Conservation (phyloP, 306 rosid genomes). For the Coriaria nepalensis region DNA sequence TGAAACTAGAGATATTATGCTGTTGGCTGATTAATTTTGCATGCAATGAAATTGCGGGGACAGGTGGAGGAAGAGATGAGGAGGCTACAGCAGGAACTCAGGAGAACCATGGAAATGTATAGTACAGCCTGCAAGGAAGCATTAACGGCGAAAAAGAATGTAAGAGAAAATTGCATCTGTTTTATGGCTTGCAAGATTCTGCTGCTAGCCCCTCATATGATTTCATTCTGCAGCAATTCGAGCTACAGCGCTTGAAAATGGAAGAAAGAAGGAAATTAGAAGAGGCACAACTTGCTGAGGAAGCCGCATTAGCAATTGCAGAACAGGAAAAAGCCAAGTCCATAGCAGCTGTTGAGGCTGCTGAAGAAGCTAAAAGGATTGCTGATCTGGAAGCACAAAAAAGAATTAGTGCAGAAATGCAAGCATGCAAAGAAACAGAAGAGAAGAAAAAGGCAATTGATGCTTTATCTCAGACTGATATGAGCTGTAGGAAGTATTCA, state of each 20-base stretch:
- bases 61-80: conserved; percentile 88
- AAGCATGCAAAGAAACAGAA: conserved; percentile 56
- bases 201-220: conserved; percentile 13
- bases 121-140: conserved; percentile 97
- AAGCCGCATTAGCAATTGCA: conserved; percentile 59
- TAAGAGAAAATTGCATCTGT: conserved; percentile 11
- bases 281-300: conserved; percentile 71
- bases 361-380: conserved; percentile 71
- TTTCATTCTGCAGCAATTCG: conserved; percentile 43
- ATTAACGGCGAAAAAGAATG: conserved; percentile 72
- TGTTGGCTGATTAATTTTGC: not conserved
- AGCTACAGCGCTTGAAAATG: conserved; percentile 75
- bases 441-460: conserved; percentile 51
- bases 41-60: conserved; percentile 36
- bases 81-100: conserved; percentile 80
- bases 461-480: conserved; percentile 34
- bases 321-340: conserved; percentile 78
- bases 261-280: conserved; percentile 67
- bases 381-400: conserved; percentile 81
- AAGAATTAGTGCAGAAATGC: conserved; percentile 64
- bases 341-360: conserved; percentile 74
- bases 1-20: too few relatives aligned
- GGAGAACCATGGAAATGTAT: conserved; percentile 95
- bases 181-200: conserved; percentile 1
- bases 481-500: conserved; percentile 62